Percentiles rank a stretch among this genome's conserved stretches.
Evolutionary conservation across 176 grass and related monocot genomes (phyloP).

Genomic region (Raddia distichophylla): DNA sequence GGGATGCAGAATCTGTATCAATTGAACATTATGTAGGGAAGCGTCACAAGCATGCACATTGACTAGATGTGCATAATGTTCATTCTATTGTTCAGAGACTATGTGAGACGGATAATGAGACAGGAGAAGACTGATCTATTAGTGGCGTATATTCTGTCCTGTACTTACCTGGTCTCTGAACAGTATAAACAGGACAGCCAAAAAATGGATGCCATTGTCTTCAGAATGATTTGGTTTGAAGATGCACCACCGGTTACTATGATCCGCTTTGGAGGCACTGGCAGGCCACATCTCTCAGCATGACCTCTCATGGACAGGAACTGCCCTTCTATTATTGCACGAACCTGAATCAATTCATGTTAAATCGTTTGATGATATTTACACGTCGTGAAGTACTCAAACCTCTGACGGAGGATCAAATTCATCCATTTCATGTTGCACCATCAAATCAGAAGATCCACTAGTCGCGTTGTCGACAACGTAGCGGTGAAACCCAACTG

Average conservation of each 20-base stretch:
- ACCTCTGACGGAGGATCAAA: slow-evolving; percentile 87
- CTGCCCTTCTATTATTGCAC: slow-evolving; percentile 78
- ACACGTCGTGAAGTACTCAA: not conserved
- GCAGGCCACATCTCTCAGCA: slow-evolving; percentile 79
- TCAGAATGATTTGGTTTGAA: slow-evolving; percentile 70
- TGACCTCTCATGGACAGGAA: slow-evolving; percentile 84
- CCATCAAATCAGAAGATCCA: slow-evolving; percentile 43
- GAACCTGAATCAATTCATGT: slow-evolving; percentile 35
- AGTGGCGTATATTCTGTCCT: not conserved
- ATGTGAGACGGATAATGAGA: not conserved
- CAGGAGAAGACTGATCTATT: not conserved
- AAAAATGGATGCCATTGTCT: slow-evolving; percentile 78
- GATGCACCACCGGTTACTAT: slow-evolving; percentile 84
- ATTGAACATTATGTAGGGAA: not conserved
- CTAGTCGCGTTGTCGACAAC: slow-evolving; percentile 36
- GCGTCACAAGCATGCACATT: not conserved
- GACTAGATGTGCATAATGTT: not conserved
- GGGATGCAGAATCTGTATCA: slow-evolving; percentile 60
- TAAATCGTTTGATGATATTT: not conserved
- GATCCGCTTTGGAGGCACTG: slow-evolving; percentile 77
- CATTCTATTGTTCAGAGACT: not conserved
- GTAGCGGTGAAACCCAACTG: slow-evolving; percentile 72
- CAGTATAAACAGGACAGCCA: slow-evolving; percentile 73
- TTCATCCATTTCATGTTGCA: slow-evolving; percentile 37
- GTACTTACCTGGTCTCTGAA: slow-evolving; percentile 65